Base-by-base conservation (phyloP, 1,139 yeast species). In the Meyerozyma sp. region DNA sequence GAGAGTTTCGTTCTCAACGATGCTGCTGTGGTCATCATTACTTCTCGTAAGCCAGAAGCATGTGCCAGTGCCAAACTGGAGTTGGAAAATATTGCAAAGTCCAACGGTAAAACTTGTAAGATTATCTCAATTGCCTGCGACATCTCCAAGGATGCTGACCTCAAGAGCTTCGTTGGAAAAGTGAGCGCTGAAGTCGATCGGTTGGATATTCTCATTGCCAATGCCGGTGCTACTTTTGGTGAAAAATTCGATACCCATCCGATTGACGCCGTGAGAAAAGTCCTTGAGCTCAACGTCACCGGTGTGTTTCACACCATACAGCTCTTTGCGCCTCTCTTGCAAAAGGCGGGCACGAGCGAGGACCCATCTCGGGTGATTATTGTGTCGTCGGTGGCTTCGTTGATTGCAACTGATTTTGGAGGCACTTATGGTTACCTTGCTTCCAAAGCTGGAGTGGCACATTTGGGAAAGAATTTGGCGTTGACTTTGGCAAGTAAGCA, bases 201-300 rank as follows among this genome's bases (percentile, higher is more conserved):
- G 55, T 72, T 83, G 32, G 81, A 85, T 57, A 82, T 85, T 48
- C 69, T 85, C 48, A 70, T 83, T 53, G 89, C 91, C 46, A 85
- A 85, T 55, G 93, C 93, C 11, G 94, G 94, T 40, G 90, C 91
- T 8, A 66, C 85, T n/a, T 85, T 93, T 93, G 93, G 91, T 28
- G 84, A 81, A 5, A 77, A 76, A 28, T 64, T 84, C 45, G 82
- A 72, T 37, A 66, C 66, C 4, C 91, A 84, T 56, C 81, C 88
- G 1, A 80, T 80, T 36, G 49, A 65, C 3, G 90, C 88, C 0
- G 65, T 85, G 51, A 78, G 73, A 49, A 84, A 84, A 62, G 84
- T 84, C 6, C 61, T 84, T 57, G 75, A 75, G 44, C 72, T 85
- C 57, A 85, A 85, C 55, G 70, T 85, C 27, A 75, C 77, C 45